Base-by-base conservation (phyloP, 2,329 filamentous ascomycete genomes). In the Ceratocystis cacaofunesta region DNA sequence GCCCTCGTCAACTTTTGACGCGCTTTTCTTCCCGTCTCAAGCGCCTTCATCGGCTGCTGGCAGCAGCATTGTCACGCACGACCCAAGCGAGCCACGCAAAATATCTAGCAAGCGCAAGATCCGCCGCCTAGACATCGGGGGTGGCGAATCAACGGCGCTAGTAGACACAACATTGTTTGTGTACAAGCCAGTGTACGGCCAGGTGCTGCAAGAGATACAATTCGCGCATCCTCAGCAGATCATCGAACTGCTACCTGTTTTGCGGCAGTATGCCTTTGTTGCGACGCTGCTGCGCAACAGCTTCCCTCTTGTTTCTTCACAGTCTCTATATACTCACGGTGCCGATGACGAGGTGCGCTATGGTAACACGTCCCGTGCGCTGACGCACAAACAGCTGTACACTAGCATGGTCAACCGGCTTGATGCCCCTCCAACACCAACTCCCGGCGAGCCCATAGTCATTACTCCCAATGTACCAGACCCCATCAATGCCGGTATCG, bases 161-260 rank as follows among this genome's bases (percentile, higher is more conserved):
- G 30, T 57, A 41, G 67, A 67, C 1, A 88, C 87, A 71, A 84
- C 80, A 0, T 78, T 94, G 1, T 84, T 84, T 68, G 82, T 90
- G 19, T 84, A 88, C 65, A 90, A 89, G 73, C 82, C 84, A 1
- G 88, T 90, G 7, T 90, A 87, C 69, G 87, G 85, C 0, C 82
- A 85, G 65, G 78, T 79, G 2, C 73, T 95, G 7, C 82, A 81
- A 0, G 83, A 86, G 65, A 78, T 94, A 41, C 85, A 88, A 0
- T 92, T 95, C 71, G 83, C 84, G 1, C 90, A 95, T 71, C 90
- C 90, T 0, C 82, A 85, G 62, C 89, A 95, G 71, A 76, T 95
- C 3, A 77, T 92, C 5, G 80, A 83, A 64, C 83, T 92, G 71
- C 78, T 95, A n/a, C 88, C 89, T 0, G 78, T 81, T 3, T 77